phyloP scores from a whole-genome alignment of 1,139 yeast genomes.

The Saccharomycopsis hybrid region DNA sequence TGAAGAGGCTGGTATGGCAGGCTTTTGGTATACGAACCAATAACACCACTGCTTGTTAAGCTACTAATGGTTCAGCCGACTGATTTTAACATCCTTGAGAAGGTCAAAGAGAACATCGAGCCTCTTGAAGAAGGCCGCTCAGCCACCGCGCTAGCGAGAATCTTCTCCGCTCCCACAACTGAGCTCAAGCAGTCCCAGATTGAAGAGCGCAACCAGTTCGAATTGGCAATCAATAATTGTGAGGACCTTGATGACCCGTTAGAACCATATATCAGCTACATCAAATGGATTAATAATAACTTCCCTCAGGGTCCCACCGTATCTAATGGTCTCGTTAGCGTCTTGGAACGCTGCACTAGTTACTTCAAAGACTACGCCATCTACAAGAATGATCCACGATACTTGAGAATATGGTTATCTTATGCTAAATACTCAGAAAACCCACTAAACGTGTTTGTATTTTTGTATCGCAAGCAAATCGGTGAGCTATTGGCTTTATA shows the following conservation, averaged over 20 bases:
- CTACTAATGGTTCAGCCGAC: conserved; percentile 22
- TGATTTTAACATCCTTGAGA: conserved; percentile 51
- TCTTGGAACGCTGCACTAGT: conserved; percentile 69
- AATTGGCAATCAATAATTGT: conserved; percentile 37
- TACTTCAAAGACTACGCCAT: conserved; percentile 56
- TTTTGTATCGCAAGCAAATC: conserved; percentile 66
- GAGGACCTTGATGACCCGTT: conserved; percentile 79
- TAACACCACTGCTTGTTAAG: no score
- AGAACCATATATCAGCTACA: conserved; percentile 62
- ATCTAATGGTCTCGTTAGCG: conserved; percentile 59
- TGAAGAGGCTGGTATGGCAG: no score
- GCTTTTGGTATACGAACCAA: no score
- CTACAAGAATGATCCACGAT: conserved; percentile 79
- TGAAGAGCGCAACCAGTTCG: conserved; percentile 38
- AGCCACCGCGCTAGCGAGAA: conserved; percentile 48
- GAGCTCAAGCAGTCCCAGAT: conserved; percentile 30
- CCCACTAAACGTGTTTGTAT: conserved; percentile 67
- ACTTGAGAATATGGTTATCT: conserved; percentile 73
- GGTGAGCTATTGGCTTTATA: conserved; percentile 63
- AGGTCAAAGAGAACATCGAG: conserved; percentile 73
- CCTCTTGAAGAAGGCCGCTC: conserved; percentile 69
- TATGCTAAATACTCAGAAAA: conserved; percentile 64
- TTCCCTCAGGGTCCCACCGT: conserved; percentile 67
- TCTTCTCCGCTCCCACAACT: conserved; percentile 32
- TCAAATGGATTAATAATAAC: conserved; percentile 62